These are phyloP conservation scores for Cephaloascus albidus DNA, from an alignment of 805 yeast genomes.

Conservation along the genomic window DNA sequence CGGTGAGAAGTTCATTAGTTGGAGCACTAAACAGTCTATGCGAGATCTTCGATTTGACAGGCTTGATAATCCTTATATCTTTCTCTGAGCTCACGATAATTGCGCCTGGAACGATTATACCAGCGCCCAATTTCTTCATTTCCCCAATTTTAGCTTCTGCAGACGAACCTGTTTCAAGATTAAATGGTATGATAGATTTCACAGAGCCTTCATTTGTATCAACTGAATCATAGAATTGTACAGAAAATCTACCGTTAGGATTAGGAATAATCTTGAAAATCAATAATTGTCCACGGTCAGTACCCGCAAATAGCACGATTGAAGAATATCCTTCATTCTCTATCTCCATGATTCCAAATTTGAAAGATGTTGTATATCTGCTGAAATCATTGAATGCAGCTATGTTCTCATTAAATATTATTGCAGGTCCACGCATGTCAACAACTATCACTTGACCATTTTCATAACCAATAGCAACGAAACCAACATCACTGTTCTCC, in stretches of 20 bases:
- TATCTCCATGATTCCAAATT: conserved; percentile 42
- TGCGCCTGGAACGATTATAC: conserved; percentile 52
- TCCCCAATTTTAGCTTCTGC: conserved; percentile 53
- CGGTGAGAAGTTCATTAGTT: conserved; percentile 20
- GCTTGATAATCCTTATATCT: conserved; percentile 55
- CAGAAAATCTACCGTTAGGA: conserved; percentile 50
- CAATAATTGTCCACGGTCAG: conserved; percentile 62
- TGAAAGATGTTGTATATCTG: conserved; percentile 2
- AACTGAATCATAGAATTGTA: conserved; percentile 37
- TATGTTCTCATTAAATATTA: conserved; percentile 36
- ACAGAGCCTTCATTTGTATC: conserved; percentile 45
- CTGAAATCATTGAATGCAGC: conserved; percentile 6
- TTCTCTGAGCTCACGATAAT: conserved; percentile 43
- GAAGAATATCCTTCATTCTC: conserved; percentile 65
- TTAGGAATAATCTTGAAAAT: conserved; percentile 60
- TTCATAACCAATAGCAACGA: conserved; percentile 71
- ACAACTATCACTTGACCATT: conserved; percentile 68
- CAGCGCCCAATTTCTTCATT: conserved; percentile 52
- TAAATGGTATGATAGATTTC: conserved; percentile 46
- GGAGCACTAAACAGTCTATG: conserved; percentile 50
- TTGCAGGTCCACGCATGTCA: conserved; percentile 74
- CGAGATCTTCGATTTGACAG: conserved; percentile 53
- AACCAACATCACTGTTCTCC: conserved; percentile 68
- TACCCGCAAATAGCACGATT: conserved; percentile 68
- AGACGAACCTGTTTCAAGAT: conserved; percentile 50